Base-by-base conservation (phyloP, 116 monocot genomes). In the Thalassia testudinum region DNA sequence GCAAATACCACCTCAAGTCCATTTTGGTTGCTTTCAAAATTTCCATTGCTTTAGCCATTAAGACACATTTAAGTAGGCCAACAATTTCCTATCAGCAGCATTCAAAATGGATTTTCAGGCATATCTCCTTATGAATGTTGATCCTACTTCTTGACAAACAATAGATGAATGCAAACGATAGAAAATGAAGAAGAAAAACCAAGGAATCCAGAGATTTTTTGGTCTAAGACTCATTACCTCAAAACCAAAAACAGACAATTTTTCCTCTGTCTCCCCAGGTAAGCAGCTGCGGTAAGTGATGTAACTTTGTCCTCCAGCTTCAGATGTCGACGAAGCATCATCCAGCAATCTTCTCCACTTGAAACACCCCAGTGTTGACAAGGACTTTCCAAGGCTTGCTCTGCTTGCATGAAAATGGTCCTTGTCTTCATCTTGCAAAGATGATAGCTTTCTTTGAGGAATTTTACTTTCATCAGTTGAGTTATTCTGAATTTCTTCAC, bases 201-300 rank as follows among this genome's bases (percentile, higher is more conserved):
- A n/a, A n/a, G n/a, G n/a, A n/a, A n/a, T n/a, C n/a, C n/a, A n/a
- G n/a, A n/a, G n/a, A n/a, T n/a, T n/a, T n/a, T n/a, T n/a, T n/a
- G n/a, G n/a, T n/a, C n/a, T n/a, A n/a, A n/a, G n/a, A n/a, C n/a
- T n/a, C n/a, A n/a, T 58, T 85, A 97, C 97, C 97, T 97, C 97
- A 85, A 97, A 97, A 72, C 97, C 88, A 76, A 97, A 49, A 56
- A 97, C 56, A 55, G 97, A 82, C 54, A 97, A 49, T 42, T 66
- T 97, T 52, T 97, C 97, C 72, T 82, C 85, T 38, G 57, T 63
- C 29, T 75, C 74, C 49, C 54, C 57, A 21, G 97, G 88, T 21
- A 85, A 54, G 64, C 97, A 97, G 56, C 89, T 97, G 66, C 85
- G 81, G 24, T 82, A 88, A 45, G 77, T 88, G 24, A 72, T 68